Conservation (phyloP, 108 stramenopile genomes). For the Mediolabrus comicus region DNA sequence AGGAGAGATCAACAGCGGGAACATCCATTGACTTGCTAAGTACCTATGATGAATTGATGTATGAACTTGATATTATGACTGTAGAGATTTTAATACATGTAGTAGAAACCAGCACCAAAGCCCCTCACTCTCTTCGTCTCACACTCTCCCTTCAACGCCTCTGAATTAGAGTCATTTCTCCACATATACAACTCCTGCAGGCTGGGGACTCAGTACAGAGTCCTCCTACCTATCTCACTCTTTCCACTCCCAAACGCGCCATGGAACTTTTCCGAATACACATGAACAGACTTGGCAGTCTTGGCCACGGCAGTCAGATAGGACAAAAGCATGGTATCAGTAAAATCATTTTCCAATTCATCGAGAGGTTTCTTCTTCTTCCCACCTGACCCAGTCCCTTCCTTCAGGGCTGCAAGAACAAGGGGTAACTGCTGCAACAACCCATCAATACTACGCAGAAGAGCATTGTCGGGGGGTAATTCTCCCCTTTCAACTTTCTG, state of each 20-base stretch:
- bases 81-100: neutral
- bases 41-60: neutral
- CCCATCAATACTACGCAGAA: constrained; percentile 46
- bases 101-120: no score
- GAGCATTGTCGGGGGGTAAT: constrained; percentile 15
- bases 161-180: no score
- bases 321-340: constrained; percentile 46
- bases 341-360: constrained; percentile 49
- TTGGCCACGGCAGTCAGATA: constrained; percentile 64
- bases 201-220: constrained; percentile 15
- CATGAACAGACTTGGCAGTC: constrained; percentile 57
- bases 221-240: constrained; percentile 8
- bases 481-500: constrained; percentile 30
- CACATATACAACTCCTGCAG: no score
- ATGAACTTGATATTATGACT: neutral
- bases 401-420: constrained; percentile 33
- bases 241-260: constrained; percentile 22
- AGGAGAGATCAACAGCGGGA: no score
- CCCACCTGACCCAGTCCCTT: neutral
- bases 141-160: no score
- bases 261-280: constrained; percentile 75
- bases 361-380: constrained; percentile 9
- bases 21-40: no score
- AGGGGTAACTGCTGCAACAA: constrained; percentile 41
- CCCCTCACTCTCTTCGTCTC: no score